Base-by-base conservation (phyloP, 2,329 filamentous ascomycete species). In the Trichoderma sp. region DNA sequence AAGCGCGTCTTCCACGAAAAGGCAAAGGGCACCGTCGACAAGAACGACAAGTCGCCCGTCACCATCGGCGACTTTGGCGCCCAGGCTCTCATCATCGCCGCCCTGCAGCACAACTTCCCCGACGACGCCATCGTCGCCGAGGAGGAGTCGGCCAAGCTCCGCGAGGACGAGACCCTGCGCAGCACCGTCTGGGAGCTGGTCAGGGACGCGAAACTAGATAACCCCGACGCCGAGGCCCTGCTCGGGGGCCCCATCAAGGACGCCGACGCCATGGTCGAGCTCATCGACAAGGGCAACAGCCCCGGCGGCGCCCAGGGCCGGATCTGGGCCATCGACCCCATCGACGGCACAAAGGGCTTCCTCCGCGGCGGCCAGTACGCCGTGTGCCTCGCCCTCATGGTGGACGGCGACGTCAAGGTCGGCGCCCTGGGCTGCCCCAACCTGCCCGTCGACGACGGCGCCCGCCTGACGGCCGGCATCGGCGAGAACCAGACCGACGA, bases 21-120 rank as follows among this genome's bases (percentile, higher is more conserved):
- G 79, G 90, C 92, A 72, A 98, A 98, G 81, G 94, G 94, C 71
- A 97, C 95, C 52, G 84, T 97, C 59, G 76, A 78, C 73, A 99
- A 99, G 82, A 90, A 92, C 78, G 95, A 99, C 83, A 92, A 92
- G 76, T 97, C 93, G 10, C 95, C 95, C 69, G 95, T 99, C 72
- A 99, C 95, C 19, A 95, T 98, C 72, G 95, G 94, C 76, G 95
- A 99, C 81, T 98, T 97, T 77, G 95, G 95, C 74, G 96, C 95
- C 44, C 95, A 99, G 81, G 93, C 95, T 39, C 87, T 99, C 70
- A 97, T 99, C 78, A 97, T 98, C 74, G 85, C 89, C 65, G 94
- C 94, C 30, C 89, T 99, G 71, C 89, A 89, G 78, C 87, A 91
- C 78, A 92, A 90, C 78, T 99, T 99, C 81, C 95, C 95, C 19